Conservation (phyloP, 108 stramenopile species). For the Cyclotella distinguenda region DNA sequence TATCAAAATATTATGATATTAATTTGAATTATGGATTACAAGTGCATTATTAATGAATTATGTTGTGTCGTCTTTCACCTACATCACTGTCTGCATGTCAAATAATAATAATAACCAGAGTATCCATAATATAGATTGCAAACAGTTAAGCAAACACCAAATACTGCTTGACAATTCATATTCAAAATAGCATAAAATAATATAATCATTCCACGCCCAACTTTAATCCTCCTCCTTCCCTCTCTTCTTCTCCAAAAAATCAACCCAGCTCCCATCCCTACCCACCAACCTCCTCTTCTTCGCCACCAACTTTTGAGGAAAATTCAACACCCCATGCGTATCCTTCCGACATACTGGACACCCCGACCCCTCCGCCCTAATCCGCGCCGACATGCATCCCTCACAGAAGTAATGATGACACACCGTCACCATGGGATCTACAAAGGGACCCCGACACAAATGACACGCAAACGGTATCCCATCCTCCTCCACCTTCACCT, state of each 20-base stretch:
- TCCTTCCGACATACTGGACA: conserved; percentile 94
- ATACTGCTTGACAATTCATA: too few relatives aligned
- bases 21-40: too few relatives aligned
- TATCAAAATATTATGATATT: too few relatives aligned
- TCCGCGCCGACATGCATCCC: conserved; percentile 68
- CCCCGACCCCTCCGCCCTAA: conserved; percentile 27
- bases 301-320: conserved; percentile 67
- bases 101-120: too few relatives aligned
- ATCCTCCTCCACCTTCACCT: conserved; percentile 42
- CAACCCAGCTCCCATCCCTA: conserved; percentile 46
- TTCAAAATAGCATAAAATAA: too few relatives aligned
- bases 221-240: too few relatives aligned
- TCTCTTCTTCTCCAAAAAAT: conserved; percentile 25
- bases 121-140: too few relatives aligned
- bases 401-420: conserved; percentile 97
- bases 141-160: too few relatives aligned
- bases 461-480: conserved; percentile 96
- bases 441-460: conserved; percentile 86
- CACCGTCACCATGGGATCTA: conserved; percentile 89
- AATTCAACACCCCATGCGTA: conserved; percentile 86
- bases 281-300: conserved; percentile 76
- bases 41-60: too few relatives aligned
- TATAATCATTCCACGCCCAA: too few relatives aligned
- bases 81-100: too few relatives aligned
- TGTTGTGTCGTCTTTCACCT: too few relatives aligned